Base-by-base conservation (phyloP, 306 rosid species). In the Quercus suber region DNA sequence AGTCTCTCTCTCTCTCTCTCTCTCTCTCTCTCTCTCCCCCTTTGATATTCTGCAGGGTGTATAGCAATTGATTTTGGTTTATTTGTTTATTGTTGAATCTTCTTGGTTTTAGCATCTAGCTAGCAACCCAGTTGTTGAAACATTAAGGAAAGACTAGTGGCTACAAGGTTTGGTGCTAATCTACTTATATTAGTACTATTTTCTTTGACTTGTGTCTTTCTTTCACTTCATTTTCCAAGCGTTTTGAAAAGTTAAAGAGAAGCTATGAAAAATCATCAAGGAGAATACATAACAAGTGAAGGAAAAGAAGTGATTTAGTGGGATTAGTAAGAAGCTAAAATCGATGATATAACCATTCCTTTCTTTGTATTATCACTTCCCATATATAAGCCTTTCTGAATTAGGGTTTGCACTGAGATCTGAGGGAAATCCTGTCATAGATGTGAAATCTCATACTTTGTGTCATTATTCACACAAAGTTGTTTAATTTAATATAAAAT, bases 331-430 rank as follows among this genome's bases (percentile, higher is more conserved):
- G 43, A 43, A 59, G 55, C 68, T 27, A 45, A 74, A 67, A 49
- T 57, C 87, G 72, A 55, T 19, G 60, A 55, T 55, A n/a, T n/a
- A 55, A 55, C 7, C 19, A 15, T 17, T 58, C 30, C 64, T 13
- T 21, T 58, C 64, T 58, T 58, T 23, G 64, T 6, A 10, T 21
- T 21, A 58, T 21, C 53, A 49, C 53, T 12, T 49, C 53, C 53
- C 28, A 4, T 21, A 9, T 21, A 25, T 21, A 60, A 15, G n/a
- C 19, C 18, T 75, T 61, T 63, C 23, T 73, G 55, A 74, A 64
- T 74, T 69, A 87, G 87, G 80, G 83, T 73, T 60, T 76, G 57
- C 31, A 45, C 33, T 84, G 65, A 87, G 91, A 87, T 89, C 91
- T 89, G 78, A 78, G 20, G 18, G 56, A 78, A 51, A 68, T 73